These are phyloP conservation scores for Lentinula novae-zelandiae DNA, from an alignment of 1,284 basidiomycete species.

Conservation along the genomic window DNA sequence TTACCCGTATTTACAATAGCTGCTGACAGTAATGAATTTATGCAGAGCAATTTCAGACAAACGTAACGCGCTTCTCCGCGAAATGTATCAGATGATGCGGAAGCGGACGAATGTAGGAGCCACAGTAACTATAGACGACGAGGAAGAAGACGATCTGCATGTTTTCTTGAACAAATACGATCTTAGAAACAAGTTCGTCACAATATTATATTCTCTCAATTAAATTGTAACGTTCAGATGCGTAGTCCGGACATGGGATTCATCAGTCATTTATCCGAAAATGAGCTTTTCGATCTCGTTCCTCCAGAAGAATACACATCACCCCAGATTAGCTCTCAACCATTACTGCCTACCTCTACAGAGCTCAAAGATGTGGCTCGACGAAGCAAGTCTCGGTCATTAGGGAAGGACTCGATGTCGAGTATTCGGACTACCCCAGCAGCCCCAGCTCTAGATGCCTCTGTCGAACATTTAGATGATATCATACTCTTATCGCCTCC, in stretches of 20 bases:
- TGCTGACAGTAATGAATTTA: constrained; percentile 9
- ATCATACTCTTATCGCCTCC: constrained; percentile 17
- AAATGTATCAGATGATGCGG: constrained; percentile 63
- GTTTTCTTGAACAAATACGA: constrained; percentile 53
- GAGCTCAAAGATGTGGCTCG: constrained; percentile 1
- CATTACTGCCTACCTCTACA: constrained; percentile 5
- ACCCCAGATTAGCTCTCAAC: neutral
- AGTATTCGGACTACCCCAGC: neutral
- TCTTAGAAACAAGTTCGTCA: constrained; percentile 43
- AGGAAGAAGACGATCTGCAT: constrained; percentile 40
- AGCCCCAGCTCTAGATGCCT: neutral
- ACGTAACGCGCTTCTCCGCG: constrained; percentile 61
- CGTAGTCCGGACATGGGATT: constrained; percentile 34
- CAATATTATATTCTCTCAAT: constrained; percentile 4
- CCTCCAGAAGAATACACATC: constrained; percentile 1
- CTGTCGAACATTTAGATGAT: constrained; percentile 16
- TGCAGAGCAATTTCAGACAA: constrained; percentile 54
- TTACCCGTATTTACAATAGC: neutral
- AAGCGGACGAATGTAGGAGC: constrained; percentile 42
- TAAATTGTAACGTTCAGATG: constrained; percentile 7
- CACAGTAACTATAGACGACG: constrained; percentile 33
- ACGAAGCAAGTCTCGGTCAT: neutral
- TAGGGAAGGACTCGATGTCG: too few relatives aligned
- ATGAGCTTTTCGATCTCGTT: constrained; percentile 21
- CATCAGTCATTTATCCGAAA: constrained; percentile 29